Base-by-base conservation (phyloP, 2,329 filamentous ascomycete species). In the Phaeoacremonium minimum region DNA sequence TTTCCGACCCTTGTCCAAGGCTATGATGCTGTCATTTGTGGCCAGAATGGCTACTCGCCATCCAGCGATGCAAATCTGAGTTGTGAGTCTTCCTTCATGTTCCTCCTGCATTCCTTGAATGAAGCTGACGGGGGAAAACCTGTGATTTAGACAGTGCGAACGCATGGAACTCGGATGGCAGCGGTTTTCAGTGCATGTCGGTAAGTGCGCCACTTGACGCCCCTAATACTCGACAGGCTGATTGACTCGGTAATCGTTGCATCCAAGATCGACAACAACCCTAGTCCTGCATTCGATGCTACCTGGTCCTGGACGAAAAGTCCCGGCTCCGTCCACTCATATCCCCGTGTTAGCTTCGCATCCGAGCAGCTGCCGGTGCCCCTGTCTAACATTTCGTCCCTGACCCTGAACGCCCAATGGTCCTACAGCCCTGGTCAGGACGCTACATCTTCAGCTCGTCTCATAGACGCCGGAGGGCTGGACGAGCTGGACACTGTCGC, bases 281-380 rank as follows among this genome's bases (percentile, higher is more conserved):
- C 47, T 19, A n/a, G n/a, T n/a, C 50, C 52, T 17, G 43, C 52
- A 5, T 57, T 58, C 18, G 54, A 56, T 35, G 52, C 52, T 18
- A 55, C 50, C n/a, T 58, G 56, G 56, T 42, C 38, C 32, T 58
- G 56, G 56, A 45, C 46, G 7, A 45, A 42, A 32, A 40, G 50
- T 26, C 43, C 46, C 6, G 41, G 42, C 14, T 43, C 45, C 6
- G 56, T 58, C 16, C 54, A 58, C 35, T 58, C 56, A 4, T 58
- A 52, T 41, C 55, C 56, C 36, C 55, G 58, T 44, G 55, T 58
- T 28, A 55, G 55, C 30, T 46, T 58, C 33, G 46, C 46, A 18
- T 45, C 49, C 30, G 42, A 41, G 6, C 38, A 44, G 19, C 46
- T 58, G 12, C 54, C 55, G 11, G 44, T 44, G 15, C 32, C 46